A percentile compares a stretch with the other conserved stretches of the same genome.
These are phyloP conservation scores for Diaporthe ilicicola DNA, from an alignment of 2,329 filamentous ascomycete species.

Conservation along the genomic window DNA sequence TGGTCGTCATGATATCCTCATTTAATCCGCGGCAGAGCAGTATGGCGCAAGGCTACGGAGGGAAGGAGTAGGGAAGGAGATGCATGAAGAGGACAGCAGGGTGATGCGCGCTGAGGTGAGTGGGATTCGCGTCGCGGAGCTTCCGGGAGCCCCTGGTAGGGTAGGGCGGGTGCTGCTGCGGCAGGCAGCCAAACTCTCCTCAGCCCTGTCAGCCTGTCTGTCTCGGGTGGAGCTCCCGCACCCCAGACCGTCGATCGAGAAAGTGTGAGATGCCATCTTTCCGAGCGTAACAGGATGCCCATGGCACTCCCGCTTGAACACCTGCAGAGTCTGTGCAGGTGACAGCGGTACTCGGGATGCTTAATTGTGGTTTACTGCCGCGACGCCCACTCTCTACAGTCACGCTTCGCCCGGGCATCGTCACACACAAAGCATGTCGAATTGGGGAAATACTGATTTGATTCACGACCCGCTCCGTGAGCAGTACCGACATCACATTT, in stretches of 20 bases:
- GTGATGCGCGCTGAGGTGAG: background rate
- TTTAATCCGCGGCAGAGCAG: conserved; percentile 19
- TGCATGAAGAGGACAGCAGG: background rate
- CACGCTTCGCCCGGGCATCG: background rate
- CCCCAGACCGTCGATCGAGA: background rate
- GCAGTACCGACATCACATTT: background rate
- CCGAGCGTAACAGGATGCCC: background rate
- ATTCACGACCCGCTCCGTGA: conserved; percentile 8
- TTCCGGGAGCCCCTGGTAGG: background rate
- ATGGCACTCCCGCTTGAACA: background rate
- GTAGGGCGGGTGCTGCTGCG: background rate
- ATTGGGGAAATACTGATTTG: background rate
- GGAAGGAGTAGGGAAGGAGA: background rate
- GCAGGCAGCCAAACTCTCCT: conserved; percentile 6
- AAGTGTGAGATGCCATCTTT: background rate
- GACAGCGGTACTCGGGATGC: background rate
- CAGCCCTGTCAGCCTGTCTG: conserved; percentile 4
- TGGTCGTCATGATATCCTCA: conserved; percentile 41
- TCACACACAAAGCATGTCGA: background rate
- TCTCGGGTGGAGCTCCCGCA: conserved; percentile 14
- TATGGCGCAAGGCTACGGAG: background rate
- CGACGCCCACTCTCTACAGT: background rate
- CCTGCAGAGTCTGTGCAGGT: conserved; percentile 19
- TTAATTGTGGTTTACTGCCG: background rate
- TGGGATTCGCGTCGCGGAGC: conserved; percentile 6